Conservation (phyloP, 148 eudicot genomes). For the Bassia scoparia region DNA sequence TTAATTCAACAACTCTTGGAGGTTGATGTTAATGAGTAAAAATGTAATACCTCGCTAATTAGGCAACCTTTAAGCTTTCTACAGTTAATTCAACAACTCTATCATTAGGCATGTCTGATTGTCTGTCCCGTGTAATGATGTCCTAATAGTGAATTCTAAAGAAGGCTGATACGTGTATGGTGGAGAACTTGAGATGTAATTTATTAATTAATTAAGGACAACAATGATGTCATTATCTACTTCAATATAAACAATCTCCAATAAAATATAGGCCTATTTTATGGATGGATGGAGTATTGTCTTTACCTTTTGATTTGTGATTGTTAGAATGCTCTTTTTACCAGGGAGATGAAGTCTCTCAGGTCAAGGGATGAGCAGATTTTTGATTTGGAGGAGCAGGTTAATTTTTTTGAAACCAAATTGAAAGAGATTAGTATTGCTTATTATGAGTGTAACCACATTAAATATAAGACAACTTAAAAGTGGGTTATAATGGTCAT, state of each 20-base stretch:
- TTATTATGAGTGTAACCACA: too few species aligned
- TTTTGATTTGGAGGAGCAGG: conserved; percentile 85
- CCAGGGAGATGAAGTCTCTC: conserved; percentile 45
- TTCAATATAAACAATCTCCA: neutral
- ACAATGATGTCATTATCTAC: neutral
- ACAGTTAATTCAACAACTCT: too few species aligned
- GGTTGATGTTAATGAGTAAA: neutral
- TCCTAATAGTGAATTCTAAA: neutral
- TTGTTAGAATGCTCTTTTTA: conserved; percentile 1
- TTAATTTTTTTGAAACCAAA: too few species aligned
- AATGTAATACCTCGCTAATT: too few species aligned
- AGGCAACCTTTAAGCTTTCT: too few species aligned
- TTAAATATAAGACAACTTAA: too few species aligned
- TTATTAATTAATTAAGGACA: neutral
- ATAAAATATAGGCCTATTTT: neutral
- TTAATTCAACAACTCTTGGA: neutral
- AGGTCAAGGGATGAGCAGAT: conserved; percentile 52
- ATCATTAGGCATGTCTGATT: too few species aligned
- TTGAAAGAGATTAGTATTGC: too few species aligned
- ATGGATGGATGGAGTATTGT: neutral
- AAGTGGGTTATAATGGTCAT: too few species aligned
- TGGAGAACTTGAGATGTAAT: neutral
- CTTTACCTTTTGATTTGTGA: neutral
- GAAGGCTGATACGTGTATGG: neutral
- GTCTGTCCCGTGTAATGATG: too few species aligned